Conservation (phyloP, 2,329 filamentous ascomycete species). For the Coniochaeta prunicola region DNA sequence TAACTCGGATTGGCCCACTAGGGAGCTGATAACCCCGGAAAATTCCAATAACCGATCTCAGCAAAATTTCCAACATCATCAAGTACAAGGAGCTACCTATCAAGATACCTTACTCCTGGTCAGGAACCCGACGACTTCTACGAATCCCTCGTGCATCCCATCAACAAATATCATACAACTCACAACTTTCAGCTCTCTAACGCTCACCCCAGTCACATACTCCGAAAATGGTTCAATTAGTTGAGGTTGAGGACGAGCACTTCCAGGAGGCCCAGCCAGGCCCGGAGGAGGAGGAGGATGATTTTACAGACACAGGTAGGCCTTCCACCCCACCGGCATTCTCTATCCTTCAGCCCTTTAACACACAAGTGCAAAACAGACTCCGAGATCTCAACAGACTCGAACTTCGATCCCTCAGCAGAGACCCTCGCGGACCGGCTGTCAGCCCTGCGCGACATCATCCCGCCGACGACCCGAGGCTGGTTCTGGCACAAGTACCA, state of each 20-base stretch:
- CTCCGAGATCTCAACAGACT: constrained; percentile 78
- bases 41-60: constrained; percentile 2
- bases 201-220: background rate
- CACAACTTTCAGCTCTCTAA: background rate
- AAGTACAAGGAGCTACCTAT: background rate
- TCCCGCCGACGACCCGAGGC: constrained; percentile 65
- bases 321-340: constrained; percentile 16
- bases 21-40: background rate
- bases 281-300: constrained; percentile 78
- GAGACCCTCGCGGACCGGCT: constrained; percentile 62
- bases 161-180: background rate
- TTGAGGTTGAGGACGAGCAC: constrained; percentile 94
- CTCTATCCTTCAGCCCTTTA: background rate
- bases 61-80: constrained; percentile 3
- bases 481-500: constrained; percentile 56
- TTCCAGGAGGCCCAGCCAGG: constrained; percentile 66
- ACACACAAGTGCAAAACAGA: constrained; percentile 37
- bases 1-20: background rate
- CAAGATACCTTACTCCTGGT: background rate
- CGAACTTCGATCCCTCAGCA: constrained; percentile 54
- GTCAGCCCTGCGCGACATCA: constrained; percentile 66
- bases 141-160: background rate
- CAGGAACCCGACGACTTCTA: background rate
- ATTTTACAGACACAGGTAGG: constrained; percentile 88
- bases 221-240: constrained; percentile 83